Evolutionary conservation across 2,329 filamentous ascomycete genomes (phyloP).

Genomic region (Colletotrichum spaethianum): DNA sequence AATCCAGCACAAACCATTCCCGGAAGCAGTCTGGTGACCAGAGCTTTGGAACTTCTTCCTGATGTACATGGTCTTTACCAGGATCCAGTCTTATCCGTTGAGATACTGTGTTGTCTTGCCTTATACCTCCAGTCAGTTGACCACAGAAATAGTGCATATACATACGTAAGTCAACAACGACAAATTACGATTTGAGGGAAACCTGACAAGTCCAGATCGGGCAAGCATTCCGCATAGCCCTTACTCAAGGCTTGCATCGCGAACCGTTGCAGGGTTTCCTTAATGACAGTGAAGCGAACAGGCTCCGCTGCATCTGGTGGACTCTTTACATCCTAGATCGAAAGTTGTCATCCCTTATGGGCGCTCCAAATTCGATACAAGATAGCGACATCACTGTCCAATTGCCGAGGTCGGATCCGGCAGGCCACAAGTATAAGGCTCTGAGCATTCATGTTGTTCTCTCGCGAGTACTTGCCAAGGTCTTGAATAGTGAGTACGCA

Average conservation of each 20-base stretch:
- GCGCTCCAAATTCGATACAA: constrained; percentile 22
- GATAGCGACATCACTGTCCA: constrained; percentile 17
- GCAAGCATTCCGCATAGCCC: constrained; percentile 15
- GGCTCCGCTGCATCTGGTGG: constrained; percentile 26
- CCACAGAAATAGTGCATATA: constrained; percentile 57
- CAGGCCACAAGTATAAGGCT: constrained; percentile 12
- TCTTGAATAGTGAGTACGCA: constrained; percentile 13
- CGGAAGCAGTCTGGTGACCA: constrained; percentile 28
- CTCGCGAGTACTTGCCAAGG: constrained; percentile 24
- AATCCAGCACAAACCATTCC: constrained; percentile 61
- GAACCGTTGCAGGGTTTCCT: not conserved
- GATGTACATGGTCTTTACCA: constrained; percentile 52
- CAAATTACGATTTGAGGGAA: no score
- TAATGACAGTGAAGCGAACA: not conserved
- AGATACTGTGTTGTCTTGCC: constrained; percentile 61
- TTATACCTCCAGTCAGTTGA: constrained; percentile 64
- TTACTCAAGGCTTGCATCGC: constrained; percentile 26
- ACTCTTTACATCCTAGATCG: constrained; percentile 33
- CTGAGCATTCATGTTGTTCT: constrained; percentile 24
- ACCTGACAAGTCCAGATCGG: constrained; percentile 17
- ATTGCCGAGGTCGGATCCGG: constrained; percentile 12
- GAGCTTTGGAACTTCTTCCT: constrained; percentile 56
- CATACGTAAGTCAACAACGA: constrained; percentile 49
- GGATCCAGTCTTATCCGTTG: constrained; percentile 58
- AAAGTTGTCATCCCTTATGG: constrained; percentile 30